Evolutionary conservation across 2,329 filamentous ascomycete genomes (phyloP).

Genomic region (Aspergillus sp.): DNA sequence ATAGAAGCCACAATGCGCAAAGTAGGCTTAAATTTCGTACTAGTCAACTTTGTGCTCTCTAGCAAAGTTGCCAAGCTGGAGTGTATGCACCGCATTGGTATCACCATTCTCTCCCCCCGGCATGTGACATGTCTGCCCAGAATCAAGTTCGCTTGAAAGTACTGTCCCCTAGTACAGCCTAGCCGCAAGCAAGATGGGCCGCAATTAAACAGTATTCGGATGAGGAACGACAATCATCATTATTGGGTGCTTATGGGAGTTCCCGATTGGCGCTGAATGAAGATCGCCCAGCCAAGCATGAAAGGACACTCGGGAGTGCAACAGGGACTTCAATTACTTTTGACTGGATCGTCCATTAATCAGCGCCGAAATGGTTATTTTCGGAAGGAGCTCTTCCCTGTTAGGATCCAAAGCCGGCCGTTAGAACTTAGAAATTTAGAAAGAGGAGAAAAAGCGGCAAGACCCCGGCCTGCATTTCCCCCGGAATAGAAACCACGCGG

Average conservation of each 20-base stretch:
- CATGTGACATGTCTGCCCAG: background rate
- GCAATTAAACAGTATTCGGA: background rate
- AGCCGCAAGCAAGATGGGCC: background rate
- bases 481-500: slow-evolving; percentile 5
- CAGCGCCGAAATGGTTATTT: background rate
- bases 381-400: background rate
- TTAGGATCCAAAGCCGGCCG: background rate
- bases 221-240: background rate
- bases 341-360: background rate
- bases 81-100: background rate
- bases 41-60: background rate
- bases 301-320: background rate
- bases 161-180: background rate
- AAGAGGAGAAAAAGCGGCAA: background rate
- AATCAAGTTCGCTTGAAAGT: background rate
- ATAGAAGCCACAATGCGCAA: too few species aligned
- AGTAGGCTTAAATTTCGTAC: background rate
- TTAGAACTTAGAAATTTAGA: background rate
- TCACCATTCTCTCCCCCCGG: background rate
- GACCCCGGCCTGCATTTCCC: background rate
- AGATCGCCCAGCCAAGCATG: background rate
- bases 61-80: background rate
- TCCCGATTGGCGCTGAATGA: background rate
- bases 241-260: slow-evolving; percentile 2
- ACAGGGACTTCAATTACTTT: background rate